Conservation (phyloP, 2,329 filamentous ascomycete genomes). For the Lasiodiplodia theobromae region DNA sequence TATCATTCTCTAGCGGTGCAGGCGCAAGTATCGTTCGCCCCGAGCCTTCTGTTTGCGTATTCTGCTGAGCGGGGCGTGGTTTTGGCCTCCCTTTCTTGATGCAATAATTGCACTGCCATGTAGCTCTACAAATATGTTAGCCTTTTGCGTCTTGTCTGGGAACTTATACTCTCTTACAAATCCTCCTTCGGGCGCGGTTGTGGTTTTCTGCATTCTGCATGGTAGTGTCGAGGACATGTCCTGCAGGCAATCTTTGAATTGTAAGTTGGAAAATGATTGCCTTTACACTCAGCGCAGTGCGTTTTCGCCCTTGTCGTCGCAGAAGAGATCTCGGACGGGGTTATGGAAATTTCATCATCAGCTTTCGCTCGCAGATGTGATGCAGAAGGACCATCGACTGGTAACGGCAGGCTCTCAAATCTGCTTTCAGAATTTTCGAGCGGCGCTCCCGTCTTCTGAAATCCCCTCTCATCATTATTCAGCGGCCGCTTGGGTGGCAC, state of each 20-base stretch:
- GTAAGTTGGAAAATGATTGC: constrained; percentile 14
- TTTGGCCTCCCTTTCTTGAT: constrained; percentile 16
- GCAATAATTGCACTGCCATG: constrained; percentile 19
- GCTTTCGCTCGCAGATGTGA: not conserved
- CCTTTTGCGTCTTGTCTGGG: not conserved
- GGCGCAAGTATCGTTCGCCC: not conserved
- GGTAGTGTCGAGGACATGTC: constrained; percentile 15
- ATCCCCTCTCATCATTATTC: not conserved
- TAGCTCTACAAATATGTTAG: not conserved
- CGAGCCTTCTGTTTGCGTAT: not conserved
- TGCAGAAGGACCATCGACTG: not conserved
- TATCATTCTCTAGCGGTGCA: not conserved
- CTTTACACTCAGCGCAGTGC: constrained; percentile 24
- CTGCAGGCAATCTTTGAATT: constrained; percentile 4
- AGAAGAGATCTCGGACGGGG: constrained; percentile 20
- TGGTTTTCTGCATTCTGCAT: constrained; percentile 2
- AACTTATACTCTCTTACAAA: not conserved
- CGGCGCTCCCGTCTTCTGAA: not conserved
- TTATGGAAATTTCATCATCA: constrained; percentile 12
- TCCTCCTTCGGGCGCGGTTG: not conserved
- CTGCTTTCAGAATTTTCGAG: not conserved
- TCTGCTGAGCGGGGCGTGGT: not conserved
- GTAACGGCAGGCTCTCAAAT: not conserved
- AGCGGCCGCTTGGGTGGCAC: not conserved
- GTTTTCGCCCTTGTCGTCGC: constrained; percentile 1